Percentiles rank a stretch among this genome's conserved stretches.
Evolutionary conservation across 2,329 filamentous ascomycete species (phyloP).

Genomic region (Pezicula rhizophila): DNA sequence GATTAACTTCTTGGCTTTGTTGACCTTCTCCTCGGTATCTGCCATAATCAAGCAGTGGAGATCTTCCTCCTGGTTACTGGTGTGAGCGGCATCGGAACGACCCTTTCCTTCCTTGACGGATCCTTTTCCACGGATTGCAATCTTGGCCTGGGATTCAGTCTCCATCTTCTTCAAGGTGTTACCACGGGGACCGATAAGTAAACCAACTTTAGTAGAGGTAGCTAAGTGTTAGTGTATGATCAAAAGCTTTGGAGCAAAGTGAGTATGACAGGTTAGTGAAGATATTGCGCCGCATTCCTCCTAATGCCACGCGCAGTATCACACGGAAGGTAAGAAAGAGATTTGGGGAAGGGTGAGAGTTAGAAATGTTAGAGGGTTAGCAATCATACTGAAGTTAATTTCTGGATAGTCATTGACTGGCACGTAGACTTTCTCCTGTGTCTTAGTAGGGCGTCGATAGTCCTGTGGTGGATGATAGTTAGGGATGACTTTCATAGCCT

Average conservation of each 20-base stretch:
- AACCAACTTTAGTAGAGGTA: slow-evolving; percentile 87
- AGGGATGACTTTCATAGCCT: slow-evolving; percentile 98
- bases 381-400: slow-evolving; percentile 99
- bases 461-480: slow-evolving; percentile 99
- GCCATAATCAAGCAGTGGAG: slow-evolving; percentile 99
- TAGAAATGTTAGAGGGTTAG: slow-evolving; percentile 93
- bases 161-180: slow-evolving; percentile 99
- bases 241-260: slow-evolving; percentile 30
- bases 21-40: slow-evolving; percentile 98
- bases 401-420: slow-evolving; percentile 99
- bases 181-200: slow-evolving; percentile 99
- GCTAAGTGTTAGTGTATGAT: slow-evolving; percentile 81
- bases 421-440: slow-evolving; percentile 99
- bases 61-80: slow-evolving; percentile 99
- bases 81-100: slow-evolving; percentile 95
- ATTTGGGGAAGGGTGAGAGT: slow-evolving; percentile 40
- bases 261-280: slow-evolving; percentile 30
- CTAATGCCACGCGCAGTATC: slow-evolving; percentile 27
- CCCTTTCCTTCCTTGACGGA: slow-evolving; percentile 99
- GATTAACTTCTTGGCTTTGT: slow-evolving; percentile 97
- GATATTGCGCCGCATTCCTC: slow-evolving; percentile 24
- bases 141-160: slow-evolving; percentile 92
- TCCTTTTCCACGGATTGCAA: slow-evolving; percentile 98
- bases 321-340: slow-evolving; percentile 34
- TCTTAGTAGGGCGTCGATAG: slow-evolving; percentile 98